Conservation (phyloP, 2,329 filamentous ascomycete species). For the Phialemonium atrogriseum region DNA sequence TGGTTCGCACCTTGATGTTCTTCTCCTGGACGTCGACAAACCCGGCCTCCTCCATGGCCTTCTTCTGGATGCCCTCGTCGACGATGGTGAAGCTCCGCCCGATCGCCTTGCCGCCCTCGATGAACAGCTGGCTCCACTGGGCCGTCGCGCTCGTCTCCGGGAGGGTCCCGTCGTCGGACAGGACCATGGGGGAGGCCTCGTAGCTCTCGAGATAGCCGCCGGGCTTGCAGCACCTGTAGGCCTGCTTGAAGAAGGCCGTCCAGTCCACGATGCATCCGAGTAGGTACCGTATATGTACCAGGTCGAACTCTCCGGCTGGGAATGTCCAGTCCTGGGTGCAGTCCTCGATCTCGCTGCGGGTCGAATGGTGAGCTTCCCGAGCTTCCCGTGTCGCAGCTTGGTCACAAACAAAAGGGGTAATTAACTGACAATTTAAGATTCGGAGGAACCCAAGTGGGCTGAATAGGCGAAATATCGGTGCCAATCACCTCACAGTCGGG, state of each 20-base stretch:
- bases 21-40: conserved; percentile 10
- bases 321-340: conserved; percentile 26
- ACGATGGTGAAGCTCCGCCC: conserved; percentile 3
- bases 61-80: conserved; percentile 1
- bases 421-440: too few relatives aligned
- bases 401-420: too few relatives aligned
- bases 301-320: conserved; percentile 39
- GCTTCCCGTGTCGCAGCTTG: too few relatives aligned
- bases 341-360: too few relatives aligned
- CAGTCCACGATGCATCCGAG: too few relatives aligned
- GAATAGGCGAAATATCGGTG: conserved; percentile 48
- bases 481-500: conserved; percentile 37
- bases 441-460: conserved; percentile 44
- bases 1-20: conserved; percentile 7
- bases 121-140: conserved; percentile 10
- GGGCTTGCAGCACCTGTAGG: too few relatives aligned
- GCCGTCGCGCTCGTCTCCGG: conserved; percentile 8
- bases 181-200: conserved; percentile 11
- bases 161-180: conserved; percentile 15
- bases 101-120: conserved; percentile 1
- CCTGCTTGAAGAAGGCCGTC: too few relatives aligned
- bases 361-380: too few relatives aligned
- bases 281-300: too few relatives aligned
- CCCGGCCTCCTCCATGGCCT: conserved; percentile 2
- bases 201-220: too few relatives aligned